Base-by-base conservation (phyloP, 257 asterid species). In the Verbena officinalis region DNA sequence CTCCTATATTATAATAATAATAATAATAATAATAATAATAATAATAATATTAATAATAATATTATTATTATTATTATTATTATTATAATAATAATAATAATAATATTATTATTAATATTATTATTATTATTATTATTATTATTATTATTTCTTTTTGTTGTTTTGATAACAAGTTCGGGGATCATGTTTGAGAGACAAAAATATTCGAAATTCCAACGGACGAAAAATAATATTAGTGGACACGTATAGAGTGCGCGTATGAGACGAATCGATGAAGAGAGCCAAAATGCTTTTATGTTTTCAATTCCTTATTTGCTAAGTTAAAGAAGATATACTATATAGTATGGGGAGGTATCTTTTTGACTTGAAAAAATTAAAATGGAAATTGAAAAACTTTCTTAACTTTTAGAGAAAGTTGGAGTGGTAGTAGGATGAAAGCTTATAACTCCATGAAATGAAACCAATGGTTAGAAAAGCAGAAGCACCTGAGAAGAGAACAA, bases 241-340 rank as follows among this genome's bases (percentile, higher is more conserved):
- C 68, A 27, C 60, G 55, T 39, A 60, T 5, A 59, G 31, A 59
- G 57, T 68, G 68, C 64, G 79, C 67, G 53, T 62, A 58, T 3
- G 58, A 70, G 63, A 69, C 46, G 71, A 68, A 66, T 73, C 42
- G 51, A 64, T 43, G 67, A 34, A 59, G 62, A 71, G 48, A 44
- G 73, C 59, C 62, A 30, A 45, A 57, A 66, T 74, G 73, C 77
- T 55, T 76, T 64, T 43, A 19, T 50, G 49, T 63, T 67, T 59
- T 50, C 76, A 74, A 75, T 85, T 83, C 82, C 90, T 84, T 83
- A 77, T 81, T 70, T 83, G 88, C 84, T 81, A 84, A 82, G 86
- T 73, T 71, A 76, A 55, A 68, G 63, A 58, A 38, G 63, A 38
- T 27, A 27, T 27, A 27, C 33, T n/a, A n/a, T 56, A 55, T 20